Conservation (phyloP, 257 asterid species). For the Solanum gandarillasii region DNA sequence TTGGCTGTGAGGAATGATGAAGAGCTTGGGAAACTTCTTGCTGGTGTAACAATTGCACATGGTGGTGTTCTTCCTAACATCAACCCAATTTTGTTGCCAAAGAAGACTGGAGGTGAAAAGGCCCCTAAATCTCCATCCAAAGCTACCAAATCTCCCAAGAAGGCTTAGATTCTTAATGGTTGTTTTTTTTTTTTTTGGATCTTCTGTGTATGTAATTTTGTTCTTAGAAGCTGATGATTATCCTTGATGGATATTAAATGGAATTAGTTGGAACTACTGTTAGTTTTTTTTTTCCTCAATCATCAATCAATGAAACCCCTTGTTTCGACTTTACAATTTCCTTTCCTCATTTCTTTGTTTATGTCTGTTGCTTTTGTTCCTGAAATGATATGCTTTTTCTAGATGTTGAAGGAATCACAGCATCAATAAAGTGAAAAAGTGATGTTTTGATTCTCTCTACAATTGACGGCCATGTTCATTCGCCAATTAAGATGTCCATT, state of each 20-base stretch:
- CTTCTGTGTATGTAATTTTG: neutral
- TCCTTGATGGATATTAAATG: neutral
- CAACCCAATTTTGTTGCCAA: conserved; percentile 14
- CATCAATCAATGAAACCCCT: neutral
- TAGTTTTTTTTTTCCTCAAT: neutral
- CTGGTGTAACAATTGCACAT: conserved; percentile 18
- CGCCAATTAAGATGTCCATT: neutral
- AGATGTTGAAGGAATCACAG: neutral
- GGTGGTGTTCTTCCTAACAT: conserved; percentile 17
- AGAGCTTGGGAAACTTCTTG: conserved; percentile 9
- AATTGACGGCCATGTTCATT: too few relatives aligned
- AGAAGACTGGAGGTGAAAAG: neutral
- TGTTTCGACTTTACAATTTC: neutral
- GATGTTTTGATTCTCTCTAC: neutral
- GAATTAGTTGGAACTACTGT: neutral
- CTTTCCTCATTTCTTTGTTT: neutral
- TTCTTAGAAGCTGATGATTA: neutral
- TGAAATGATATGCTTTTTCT: neutral
- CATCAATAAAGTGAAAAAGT: neutral
- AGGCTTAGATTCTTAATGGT: neutral
- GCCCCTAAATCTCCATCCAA: conserved; percentile 5
- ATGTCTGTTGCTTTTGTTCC: neutral
- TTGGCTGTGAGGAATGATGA: conserved; percentile 19
- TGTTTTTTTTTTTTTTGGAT: too few relatives aligned
- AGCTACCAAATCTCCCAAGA: conserved; percentile 7